phyloP scores from a whole-genome alignment of 352 stramenopile genomes.

The Blastocystis hominis region DNA sequence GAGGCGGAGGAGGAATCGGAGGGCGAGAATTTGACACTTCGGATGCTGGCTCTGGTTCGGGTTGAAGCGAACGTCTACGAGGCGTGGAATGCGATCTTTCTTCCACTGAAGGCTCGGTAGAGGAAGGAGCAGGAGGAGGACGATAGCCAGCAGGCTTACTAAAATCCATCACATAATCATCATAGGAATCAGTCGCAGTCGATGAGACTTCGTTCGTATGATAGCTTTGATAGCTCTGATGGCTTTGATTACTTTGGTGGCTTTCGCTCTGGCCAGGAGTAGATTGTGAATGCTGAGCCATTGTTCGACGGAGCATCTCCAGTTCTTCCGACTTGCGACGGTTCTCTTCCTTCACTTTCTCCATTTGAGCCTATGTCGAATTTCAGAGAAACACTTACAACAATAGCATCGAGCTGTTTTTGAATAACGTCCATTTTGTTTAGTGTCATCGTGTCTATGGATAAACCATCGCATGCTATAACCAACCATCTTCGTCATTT shows the following conservation, averaged over 20 bases:
- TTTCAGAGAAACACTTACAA: neutral
- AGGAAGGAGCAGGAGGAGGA: neutral
- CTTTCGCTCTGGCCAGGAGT: neutral
- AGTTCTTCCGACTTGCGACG: slow-evolving; percentile 40
- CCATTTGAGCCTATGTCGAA: slow-evolving; percentile 41
- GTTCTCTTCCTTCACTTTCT: slow-evolving; percentile 48
- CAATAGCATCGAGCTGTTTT: slow-evolving; percentile 35
- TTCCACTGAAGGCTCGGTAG: neutral
- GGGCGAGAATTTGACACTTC: neutral
- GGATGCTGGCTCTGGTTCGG: neutral
- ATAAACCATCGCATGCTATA: neutral
- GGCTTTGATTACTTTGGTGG: neutral
- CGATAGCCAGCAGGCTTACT: slow-evolving; percentile 20
- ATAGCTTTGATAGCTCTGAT: neutral
- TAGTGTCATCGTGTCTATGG: slow-evolving; percentile 28
- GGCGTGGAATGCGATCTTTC: neutral
- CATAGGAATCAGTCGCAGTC: neutral
- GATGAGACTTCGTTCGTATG: neutral
- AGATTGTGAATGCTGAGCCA: neutral
- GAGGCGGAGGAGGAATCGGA: slow-evolving; percentile 10
- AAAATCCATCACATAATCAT: slow-evolving; percentile 47
- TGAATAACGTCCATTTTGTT: slow-evolving; percentile 53
- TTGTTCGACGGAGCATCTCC: slow-evolving; percentile 11
- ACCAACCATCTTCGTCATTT: neutral
- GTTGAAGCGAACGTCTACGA: neutral